phyloP scores from a whole-genome alignment of 306 rosid species.

The Calophaca sinica region DNA sequence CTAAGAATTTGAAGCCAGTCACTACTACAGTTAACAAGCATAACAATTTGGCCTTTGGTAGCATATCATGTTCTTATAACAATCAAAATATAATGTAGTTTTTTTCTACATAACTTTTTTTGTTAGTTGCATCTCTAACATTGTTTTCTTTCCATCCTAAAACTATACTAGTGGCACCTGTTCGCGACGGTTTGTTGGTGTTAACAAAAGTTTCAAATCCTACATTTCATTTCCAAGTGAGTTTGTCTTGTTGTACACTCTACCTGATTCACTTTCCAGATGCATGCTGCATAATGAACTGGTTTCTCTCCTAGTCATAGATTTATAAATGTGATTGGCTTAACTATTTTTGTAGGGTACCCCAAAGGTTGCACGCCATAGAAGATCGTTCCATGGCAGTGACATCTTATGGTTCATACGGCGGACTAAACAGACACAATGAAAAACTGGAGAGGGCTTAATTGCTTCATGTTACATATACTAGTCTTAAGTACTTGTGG shows the following conservation, averaged over 20 bases:
- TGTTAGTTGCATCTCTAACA: slow-evolving; percentile 20
- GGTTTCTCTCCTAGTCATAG: not conserved
- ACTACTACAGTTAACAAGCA: slow-evolving; percentile 40
- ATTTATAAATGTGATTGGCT: slow-evolving; percentile 32
- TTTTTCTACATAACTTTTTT: slow-evolving; percentile 20
- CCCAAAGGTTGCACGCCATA: slow-evolving; percentile 56
- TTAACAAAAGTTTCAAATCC: slow-evolving; percentile 67
- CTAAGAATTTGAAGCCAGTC: slow-evolving; percentile 46
- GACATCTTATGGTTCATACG: slow-evolving; percentile 68
- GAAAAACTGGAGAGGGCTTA: not conserved
- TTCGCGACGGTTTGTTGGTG: slow-evolving; percentile 59
- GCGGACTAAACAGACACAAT: slow-evolving; percentile 55
- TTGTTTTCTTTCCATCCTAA: slow-evolving; percentile 34
- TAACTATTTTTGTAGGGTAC: slow-evolving; percentile 57
- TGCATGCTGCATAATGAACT: slow-evolving; percentile 32
- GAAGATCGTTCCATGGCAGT: slow-evolving; percentile 67
- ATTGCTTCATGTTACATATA: not conserved
- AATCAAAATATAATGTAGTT: slow-evolving; percentile 11
- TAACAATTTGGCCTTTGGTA: slow-evolving; percentile 55
- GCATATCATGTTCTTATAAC: slow-evolving; percentile 26
- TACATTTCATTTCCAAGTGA: slow-evolving; percentile 80
- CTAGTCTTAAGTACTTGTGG: not conserved
- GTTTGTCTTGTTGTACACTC: slow-evolving; percentile 24
- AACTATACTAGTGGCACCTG: slow-evolving; percentile 56
- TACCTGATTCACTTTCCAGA: slow-evolving; percentile 1